phyloP scores from a whole-genome alignment of 768 basidiomycete species.

The Ramaria rubella region DNA sequence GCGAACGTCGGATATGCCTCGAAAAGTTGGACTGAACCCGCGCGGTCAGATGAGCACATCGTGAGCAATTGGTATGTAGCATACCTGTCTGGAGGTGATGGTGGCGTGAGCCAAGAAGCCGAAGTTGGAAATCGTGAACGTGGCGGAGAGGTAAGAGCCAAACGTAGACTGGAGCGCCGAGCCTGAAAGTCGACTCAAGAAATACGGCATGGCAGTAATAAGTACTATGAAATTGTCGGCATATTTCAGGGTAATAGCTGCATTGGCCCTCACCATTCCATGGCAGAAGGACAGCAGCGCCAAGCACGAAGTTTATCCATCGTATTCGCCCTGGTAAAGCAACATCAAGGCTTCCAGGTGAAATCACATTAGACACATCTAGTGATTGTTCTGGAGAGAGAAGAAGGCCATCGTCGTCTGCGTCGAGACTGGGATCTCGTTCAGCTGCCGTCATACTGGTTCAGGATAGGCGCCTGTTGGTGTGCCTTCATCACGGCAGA shows the following conservation, averaged over 20 bases:
- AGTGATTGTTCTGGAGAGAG: not conserved
- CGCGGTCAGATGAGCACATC: not conserved
- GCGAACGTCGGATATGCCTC: slow-evolving; percentile 38
- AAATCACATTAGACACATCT: not conserved
- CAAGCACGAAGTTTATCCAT: slow-evolving; percentile 68
- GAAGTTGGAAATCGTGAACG: slow-evolving; percentile 61
- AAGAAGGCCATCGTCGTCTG: not conserved
- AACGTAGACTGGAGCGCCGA: slow-evolving; percentile 55
- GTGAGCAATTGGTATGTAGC: slow-evolving; percentile 20
- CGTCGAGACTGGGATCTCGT: not conserved
- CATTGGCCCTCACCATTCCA: slow-evolving; percentile 70
- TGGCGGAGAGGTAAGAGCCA: slow-evolving; percentile 57
- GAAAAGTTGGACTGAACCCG: slow-evolving; percentile 50
- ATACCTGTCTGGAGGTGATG: slow-evolving; percentile 56
- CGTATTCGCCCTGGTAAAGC: not conserved
- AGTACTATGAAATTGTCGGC: slow-evolving; percentile 43
- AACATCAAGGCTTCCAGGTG: not conserved
- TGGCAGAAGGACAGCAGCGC: slow-evolving; percentile 72
- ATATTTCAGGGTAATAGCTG: slow-evolving; percentile 4
- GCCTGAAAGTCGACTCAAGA: slow-evolving; percentile 59
- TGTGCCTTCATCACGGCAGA: too few species aligned
- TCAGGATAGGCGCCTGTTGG: too few species aligned
- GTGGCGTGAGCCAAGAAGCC: slow-evolving; percentile 71
- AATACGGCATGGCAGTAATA: slow-evolving; percentile 82
- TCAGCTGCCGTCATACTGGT: not conserved